Base-by-base conservation (phyloP, 1,284 basidiomycete genomes). In the Ganoderma resinaceum region DNA sequence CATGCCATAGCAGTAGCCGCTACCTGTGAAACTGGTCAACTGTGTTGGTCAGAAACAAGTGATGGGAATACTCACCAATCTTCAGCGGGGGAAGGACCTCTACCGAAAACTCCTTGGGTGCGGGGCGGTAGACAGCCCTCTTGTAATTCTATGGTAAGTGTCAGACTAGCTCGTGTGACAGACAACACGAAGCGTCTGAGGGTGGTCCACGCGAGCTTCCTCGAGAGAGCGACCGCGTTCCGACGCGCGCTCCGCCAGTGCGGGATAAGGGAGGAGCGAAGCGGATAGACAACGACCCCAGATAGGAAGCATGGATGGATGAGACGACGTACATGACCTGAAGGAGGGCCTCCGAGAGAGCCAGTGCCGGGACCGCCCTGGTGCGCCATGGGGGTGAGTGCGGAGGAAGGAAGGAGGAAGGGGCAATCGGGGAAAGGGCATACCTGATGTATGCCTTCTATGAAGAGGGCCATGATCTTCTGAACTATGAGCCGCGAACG, bases 61-160 rank as follows among this genome's bases (percentile, higher is more conserved):
- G 52, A 61, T 58, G 58, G 58, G 71, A 63, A 60, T 49, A 62
- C 61, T 58, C 66, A 89, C 92, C 88, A 63, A 89, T 82, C 76
- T 91, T 92, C 53, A 81, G 80, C 11, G 90, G 85, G 3, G 82
- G 76, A 7, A 93, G 82, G 65, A 87, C 82, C 57, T 88, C 85
- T 14, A 91, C 85, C 0, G 80, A 76, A 71, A 94, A 94, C 59
- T 81, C 79, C n/a, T 78, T 79, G 20, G 92, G 92, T 9, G 91
- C 82, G 35, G 83, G 76, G 52, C 83, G 86, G 73, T 87, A 82
- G 7, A 94, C 84, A 11, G 89, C 89, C 65, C 89, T 80, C 76
- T 90, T 90, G 79, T 81, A 85, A 31, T 80, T 78, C 84, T 87
- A 66, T 40, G 18, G 16, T n/a, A 31, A 8, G 37, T 20, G 66